Evolutionary conservation across 371 early-diverging fungal genomes (phyloP).

Genomic region (Actinomortierella wolfii): DNA sequence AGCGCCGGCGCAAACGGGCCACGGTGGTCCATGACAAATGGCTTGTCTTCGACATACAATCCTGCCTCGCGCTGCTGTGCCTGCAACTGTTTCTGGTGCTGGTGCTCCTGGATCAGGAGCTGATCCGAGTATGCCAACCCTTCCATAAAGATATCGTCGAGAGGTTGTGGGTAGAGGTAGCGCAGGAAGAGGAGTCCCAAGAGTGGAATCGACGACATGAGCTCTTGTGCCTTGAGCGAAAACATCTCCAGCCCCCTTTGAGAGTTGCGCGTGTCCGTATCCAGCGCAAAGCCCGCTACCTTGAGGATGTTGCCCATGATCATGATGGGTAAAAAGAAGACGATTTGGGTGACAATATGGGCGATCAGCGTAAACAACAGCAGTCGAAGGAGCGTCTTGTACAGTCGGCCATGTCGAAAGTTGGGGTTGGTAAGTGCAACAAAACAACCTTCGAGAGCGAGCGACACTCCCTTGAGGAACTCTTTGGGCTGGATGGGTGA

Average conservation of each 20-base stretch:
- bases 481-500: conserved; percentile 45
- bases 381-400: conserved; percentile 53
- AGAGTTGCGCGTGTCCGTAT: conserved; percentile 40
- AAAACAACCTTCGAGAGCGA: conserved; percentile 55
- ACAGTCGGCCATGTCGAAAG: conserved; percentile 47
- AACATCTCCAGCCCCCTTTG: conserved; percentile 40
- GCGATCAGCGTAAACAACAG: conserved; percentile 53
- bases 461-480: conserved; percentile 48
- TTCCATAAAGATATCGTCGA: conserved; percentile 69
- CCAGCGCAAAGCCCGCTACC: conserved; percentile 33
- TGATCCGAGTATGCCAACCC: conserved; percentile 55
- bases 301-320: conserved; percentile 47
- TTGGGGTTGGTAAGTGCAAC: conserved; percentile 56
- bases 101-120: conserved; percentile 29
- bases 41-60: conserved; percentile 11
- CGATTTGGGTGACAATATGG: conserved; percentile 50
- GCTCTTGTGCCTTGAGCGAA: conserved; percentile 46
- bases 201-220: conserved; percentile 55
- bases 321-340: conserved; percentile 50
- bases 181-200: conserved; percentile 62
- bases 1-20: conserved; percentile 53
- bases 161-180: conserved; percentile 66
- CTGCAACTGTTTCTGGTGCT: conserved; percentile 31
- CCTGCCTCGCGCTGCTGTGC: conserved; percentile 28
- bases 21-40: conserved; percentile 47